These are phyloP conservation scores for Fistulifera pelliculosa DNA, from an alignment of 108 stramenopile species.

Conservation along the genomic window DNA sequence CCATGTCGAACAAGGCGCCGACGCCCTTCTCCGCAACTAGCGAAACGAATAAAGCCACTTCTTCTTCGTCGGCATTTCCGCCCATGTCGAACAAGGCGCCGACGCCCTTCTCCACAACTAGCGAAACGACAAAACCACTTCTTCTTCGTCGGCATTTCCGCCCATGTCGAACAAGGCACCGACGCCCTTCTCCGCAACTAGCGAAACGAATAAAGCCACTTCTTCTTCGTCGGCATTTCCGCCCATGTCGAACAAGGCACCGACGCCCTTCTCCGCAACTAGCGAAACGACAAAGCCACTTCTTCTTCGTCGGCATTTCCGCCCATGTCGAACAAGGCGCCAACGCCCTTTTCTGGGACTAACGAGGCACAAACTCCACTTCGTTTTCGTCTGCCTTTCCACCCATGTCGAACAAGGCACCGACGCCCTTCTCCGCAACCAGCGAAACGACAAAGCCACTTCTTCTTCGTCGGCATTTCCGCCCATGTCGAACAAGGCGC, in stretches of 20 bases:
- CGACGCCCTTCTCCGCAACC: conserved; percentile 27
- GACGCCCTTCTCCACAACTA: conserved; percentile 25
- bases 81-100: conserved; percentile 46
- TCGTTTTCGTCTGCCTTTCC: conserved; percentile 29
- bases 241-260: conserved; percentile 42
- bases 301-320: conserved; percentile 24
- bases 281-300: too few relatives aligned
- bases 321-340: conserved; percentile 43
- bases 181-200: conserved; percentile 30
- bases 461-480: conserved; percentile 1
- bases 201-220: too few relatives aligned
- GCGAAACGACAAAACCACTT: not conserved
- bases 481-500: conserved; percentile 43
- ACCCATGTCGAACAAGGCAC: conserved; percentile 50
- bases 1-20: conserved; percentile 37
- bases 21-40: conserved; percentile 18
- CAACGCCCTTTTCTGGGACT: conserved; percentile 29
- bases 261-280: conserved; percentile 21
- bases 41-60: too few relatives aligned
- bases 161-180: conserved; percentile 54
- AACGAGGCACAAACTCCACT: not conserved
- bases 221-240: conserved; percentile 7
- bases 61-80: conserved; percentile 25
- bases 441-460: too few relatives aligned
- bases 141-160: conserved; percentile 30